Conservation (phyloP, 208 protist genomes). For the Wallacemonas collosoma region DNA sequence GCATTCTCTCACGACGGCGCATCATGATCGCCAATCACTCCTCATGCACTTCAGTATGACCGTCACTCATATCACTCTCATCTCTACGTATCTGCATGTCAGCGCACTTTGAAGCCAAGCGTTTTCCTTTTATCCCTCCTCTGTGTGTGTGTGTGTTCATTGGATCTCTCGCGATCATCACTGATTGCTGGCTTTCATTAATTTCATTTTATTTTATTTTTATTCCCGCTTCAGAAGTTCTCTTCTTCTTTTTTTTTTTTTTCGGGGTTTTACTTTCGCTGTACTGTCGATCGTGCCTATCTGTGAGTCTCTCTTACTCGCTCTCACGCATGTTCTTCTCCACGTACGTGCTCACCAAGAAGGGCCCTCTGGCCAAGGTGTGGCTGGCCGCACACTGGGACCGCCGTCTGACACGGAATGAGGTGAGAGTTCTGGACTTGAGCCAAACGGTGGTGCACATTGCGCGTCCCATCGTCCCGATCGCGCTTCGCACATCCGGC, state of each 20-base stretch:
- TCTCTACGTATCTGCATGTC: too few species aligned
- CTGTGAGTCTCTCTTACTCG: too few species aligned
- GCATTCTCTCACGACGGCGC: too few species aligned
- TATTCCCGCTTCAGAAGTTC: not conserved
- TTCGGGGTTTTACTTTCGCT: not conserved
- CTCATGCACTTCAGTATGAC: too few species aligned
- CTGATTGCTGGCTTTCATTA: not conserved
- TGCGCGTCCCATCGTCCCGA: slow-evolving; percentile 93
- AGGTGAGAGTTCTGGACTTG: slow-evolving; percentile 93
- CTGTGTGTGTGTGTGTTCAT: not conserved
- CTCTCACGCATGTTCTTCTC: slow-evolving; percentile 95
- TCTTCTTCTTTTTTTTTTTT: slow-evolving; percentile 7
- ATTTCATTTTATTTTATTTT: not conserved
- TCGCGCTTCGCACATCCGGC: slow-evolving; percentile 95
- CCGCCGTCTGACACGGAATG: slow-evolving; percentile 92
- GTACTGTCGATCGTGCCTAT: too few species aligned
- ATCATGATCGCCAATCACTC: too few species aligned
- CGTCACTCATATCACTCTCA: too few species aligned
- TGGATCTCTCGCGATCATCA: not conserved
- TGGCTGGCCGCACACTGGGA: slow-evolving; percentile 98
- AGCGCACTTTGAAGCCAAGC: too few species aligned
- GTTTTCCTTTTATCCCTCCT: too few species aligned
- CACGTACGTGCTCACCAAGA: slow-evolving; percentile 96
- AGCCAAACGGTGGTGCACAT: slow-evolving; percentile 92
- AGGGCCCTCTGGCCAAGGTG: slow-evolving; percentile 95